Base-by-base conservation (phyloP, 2,329 filamentous ascomycete genomes). In the Talaromyces piceae region DNA sequence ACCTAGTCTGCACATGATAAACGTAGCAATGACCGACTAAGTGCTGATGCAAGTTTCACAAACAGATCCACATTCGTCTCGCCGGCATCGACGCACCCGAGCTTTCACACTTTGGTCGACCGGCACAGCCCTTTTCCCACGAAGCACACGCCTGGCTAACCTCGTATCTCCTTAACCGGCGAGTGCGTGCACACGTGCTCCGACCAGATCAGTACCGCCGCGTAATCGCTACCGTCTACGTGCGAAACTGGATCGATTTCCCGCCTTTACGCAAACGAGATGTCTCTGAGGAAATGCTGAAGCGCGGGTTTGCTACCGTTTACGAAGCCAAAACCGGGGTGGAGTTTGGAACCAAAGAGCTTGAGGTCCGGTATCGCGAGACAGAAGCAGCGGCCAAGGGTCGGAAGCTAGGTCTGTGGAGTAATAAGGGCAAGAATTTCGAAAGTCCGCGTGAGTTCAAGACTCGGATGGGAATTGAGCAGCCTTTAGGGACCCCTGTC, bases 41-140 rank as follows among this genome's bases (percentile, higher is more conserved):
- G n/a, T n/a, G n/a, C n/a, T n/a, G n/a, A n/a, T n/a, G n/a, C n/a
- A n/a, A n/a, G n/a, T n/a, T n/a, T n/a, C n/a, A n/a, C n/a, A n/a
- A n/a, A 46, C 52, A 72, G 86, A 88, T 98, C 59, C 83, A 91
- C 47, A 80, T 98, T 51, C 87, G 93, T 25, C 78, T 98, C 51
- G 93, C 93, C 13, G 93, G 93, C 46, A 75, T 98, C 50, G 93
- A 98, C 68, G 93, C 94, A 9, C 93, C 93, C 1, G 93, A 98
- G 71, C 77, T 87, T 51, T 85, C 91, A 7, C 93, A 98, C 69
- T 98, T 96, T 70, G 94, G 94, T 49, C 81, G 83, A 47, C 86
- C 88, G 23, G 87, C 84, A 8, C 93, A 98, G 69, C 91, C 91
- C 1, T 90, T 83, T 66, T 79, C 88, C 3, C 77, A 81, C 53